These are phyloP conservation scores for Fusarium dlaminii DNA, from an alignment of 2,329 filamentous ascomycete genomes.

Conservation along the genomic window DNA sequence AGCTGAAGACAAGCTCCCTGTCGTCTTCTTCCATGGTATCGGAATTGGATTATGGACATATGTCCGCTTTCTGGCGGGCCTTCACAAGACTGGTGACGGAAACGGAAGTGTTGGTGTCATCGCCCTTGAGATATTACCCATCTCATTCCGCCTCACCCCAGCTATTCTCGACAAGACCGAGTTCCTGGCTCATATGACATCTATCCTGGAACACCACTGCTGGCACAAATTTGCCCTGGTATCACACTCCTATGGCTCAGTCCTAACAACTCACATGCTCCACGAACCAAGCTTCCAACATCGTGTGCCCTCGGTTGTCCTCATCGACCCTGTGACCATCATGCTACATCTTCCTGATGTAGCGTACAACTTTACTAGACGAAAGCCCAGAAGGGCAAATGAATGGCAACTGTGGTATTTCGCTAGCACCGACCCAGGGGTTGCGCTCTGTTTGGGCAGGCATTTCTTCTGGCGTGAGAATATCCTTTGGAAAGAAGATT, in stretches of 20 bases:
- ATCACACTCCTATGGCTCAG: slow-evolving; percentile 72
- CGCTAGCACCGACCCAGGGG: slow-evolving; percentile 72
- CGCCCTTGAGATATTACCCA: slow-evolving; percentile 71
- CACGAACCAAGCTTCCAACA: slow-evolving; percentile 57
- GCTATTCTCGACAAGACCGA: slow-evolving; percentile 61
- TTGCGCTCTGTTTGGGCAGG: slow-evolving; percentile 70
- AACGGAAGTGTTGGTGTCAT: slow-evolving; percentile 67
- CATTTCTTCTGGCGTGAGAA: slow-evolving; percentile 79
- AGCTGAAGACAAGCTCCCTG: slow-evolving; percentile 55
- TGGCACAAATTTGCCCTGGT: slow-evolving; percentile 68
- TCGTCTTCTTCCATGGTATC: slow-evolving; percentile 77
- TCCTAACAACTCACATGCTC: slow-evolving; percentile 70
- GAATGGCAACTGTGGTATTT: slow-evolving; percentile 78
- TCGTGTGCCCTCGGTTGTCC: slow-evolving; percentile 59
- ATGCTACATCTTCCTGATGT: slow-evolving; percentile 75
- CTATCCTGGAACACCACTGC: slow-evolving; percentile 66
- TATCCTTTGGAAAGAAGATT: slow-evolving; percentile 74
- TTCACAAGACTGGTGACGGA: slow-evolving; percentile 51
- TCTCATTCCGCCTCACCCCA: slow-evolving; percentile 69
- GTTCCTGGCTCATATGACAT: slow-evolving; percentile 65
- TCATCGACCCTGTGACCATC: slow-evolving; percentile 72
- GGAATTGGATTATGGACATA: slow-evolving; percentile 75
- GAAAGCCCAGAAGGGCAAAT: slow-evolving; percentile 65
- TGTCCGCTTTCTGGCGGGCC: slow-evolving; percentile 61
- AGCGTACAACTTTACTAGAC: slow-evolving; percentile 74